Conservation (phyloP, 75 land plant genomes). For the Pinus tabuliformis region DNA sequence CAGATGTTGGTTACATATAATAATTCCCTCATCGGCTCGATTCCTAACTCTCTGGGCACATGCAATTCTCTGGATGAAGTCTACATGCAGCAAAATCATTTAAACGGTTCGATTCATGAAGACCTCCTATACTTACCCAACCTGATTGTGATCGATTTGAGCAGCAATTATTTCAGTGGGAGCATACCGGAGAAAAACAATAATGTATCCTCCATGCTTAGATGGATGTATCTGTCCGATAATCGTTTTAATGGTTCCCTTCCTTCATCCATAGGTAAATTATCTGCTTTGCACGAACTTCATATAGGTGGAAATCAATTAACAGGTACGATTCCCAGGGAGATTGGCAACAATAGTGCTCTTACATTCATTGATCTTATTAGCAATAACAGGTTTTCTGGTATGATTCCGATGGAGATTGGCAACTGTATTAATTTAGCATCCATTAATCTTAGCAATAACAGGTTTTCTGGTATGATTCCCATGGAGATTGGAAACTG, state of each 20-base stretch:
- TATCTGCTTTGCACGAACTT: slow-evolving; percentile 20
- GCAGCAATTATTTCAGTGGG: no score
- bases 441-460: no score
- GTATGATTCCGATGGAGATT: no score
- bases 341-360: slow-evolving; percentile 16
- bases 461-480: no score
- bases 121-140: no score
- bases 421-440: no score
- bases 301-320: slow-evolving; percentile 13
- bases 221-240: slow-evolving; percentile 53
- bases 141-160: no score
- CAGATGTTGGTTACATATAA: slow-evolving; percentile 57
- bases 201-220: no score
- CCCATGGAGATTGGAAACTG: no score
- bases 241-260: slow-evolving; percentile 21
- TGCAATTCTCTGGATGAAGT: slow-evolving; percentile 63
- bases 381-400: no score
- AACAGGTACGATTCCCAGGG: slow-evolving; percentile 25
- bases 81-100: slow-evolving; percentile 63
- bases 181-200: no score
- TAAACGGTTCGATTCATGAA: slow-evolving; percentile 64
- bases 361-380: slow-evolving; percentile 28
- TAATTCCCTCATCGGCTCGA: slow-evolving; percentile 64
- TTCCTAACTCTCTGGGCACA: slow-evolving; percentile 56
- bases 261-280: slow-evolving; percentile 20